Evolutionary conservation across 2,329 filamentous ascomycete species (phyloP).

Genomic region (Penicillium sp.): DNA sequence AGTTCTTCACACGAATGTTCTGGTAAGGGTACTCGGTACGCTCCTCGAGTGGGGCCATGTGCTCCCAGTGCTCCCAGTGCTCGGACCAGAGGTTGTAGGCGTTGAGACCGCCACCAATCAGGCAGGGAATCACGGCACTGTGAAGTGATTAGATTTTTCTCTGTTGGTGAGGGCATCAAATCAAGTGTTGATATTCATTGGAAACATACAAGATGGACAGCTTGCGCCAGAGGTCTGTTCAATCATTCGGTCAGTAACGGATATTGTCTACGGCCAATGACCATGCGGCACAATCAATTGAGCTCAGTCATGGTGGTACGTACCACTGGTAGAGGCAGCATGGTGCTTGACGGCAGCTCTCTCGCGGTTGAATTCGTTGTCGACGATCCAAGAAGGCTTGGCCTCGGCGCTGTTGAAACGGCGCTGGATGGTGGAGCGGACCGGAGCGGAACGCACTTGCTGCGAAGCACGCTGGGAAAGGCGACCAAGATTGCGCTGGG

Average conservation of each 20-base stretch:
- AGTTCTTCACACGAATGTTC: constrained; percentile 98
- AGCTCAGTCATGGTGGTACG: constrained; percentile 39
- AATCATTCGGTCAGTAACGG: constrained; percentile 29
- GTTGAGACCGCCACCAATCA: constrained; percentile 73
- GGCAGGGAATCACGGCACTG: constrained; percentile 72
- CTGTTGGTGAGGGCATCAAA: not conserved
- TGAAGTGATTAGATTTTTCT: constrained; percentile 8
- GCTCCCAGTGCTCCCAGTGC: constrained; percentile 94
- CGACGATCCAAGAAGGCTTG: constrained; percentile 61
- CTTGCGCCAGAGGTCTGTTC: constrained; percentile 86
- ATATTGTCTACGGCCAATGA: not conserved
- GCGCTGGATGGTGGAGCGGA: constrained; percentile 63
- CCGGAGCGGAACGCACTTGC: constrained; percentile 57
- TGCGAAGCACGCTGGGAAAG: constrained; percentile 62
- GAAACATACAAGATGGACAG: constrained; percentile 86
- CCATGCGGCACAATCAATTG: constrained; percentile 9
- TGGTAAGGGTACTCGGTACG: constrained; percentile 92
- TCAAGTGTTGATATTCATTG: not conserved
- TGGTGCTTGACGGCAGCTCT: constrained; percentile 87
- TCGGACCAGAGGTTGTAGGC: constrained; percentile 89
- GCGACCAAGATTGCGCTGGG: constrained; percentile 62
- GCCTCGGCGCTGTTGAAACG: constrained; percentile 65
- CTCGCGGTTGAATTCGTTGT: constrained; percentile 94
- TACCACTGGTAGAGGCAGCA: constrained; percentile 79
- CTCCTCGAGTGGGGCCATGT: constrained; percentile 85